phyloP scores from a whole-genome alignment of 2,329 filamentous ascomycete species.

The Fusarium lateritium region DNA sequence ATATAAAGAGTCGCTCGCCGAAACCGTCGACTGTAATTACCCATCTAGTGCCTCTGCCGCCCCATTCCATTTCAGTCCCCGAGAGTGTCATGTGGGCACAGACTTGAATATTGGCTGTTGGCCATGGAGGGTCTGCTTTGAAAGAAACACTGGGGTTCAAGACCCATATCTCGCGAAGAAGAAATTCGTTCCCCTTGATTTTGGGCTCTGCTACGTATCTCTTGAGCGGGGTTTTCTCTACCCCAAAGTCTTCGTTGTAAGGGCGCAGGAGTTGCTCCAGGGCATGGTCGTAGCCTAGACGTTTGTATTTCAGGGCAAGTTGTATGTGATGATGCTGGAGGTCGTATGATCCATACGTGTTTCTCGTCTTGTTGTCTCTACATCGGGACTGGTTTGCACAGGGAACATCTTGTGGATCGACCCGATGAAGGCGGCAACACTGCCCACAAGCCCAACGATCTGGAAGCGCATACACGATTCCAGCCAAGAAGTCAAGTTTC shows the following conservation, averaged over 20 bases:
- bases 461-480: background rate
- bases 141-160: background rate
- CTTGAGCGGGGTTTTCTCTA: background rate
- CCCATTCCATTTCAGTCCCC: no score
- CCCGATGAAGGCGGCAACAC: background rate
- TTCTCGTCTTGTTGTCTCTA: no score
- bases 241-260: background rate
- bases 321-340: background rate
- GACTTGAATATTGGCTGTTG: background rate
- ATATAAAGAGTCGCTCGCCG: no score
- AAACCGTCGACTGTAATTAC: no score
- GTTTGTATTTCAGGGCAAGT: background rate
- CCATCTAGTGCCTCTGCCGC: no score
- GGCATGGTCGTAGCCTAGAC: background rate
- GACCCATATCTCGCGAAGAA: background rate
- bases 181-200: background rate
- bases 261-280: background rate
- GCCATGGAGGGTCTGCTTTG: background rate
- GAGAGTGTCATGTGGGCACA: background rate
- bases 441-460: background rate
- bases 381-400: background rate
- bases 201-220: background rate
- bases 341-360: background rate
- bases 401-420: background rate
- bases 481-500: background rate